Percentiles rank a stretch among this genome's conserved stretches.
These are phyloP conservation scores for Prunella vulgaris DNA, from an alignment of 257 asterid species.

Conservation along the genomic window DNA sequence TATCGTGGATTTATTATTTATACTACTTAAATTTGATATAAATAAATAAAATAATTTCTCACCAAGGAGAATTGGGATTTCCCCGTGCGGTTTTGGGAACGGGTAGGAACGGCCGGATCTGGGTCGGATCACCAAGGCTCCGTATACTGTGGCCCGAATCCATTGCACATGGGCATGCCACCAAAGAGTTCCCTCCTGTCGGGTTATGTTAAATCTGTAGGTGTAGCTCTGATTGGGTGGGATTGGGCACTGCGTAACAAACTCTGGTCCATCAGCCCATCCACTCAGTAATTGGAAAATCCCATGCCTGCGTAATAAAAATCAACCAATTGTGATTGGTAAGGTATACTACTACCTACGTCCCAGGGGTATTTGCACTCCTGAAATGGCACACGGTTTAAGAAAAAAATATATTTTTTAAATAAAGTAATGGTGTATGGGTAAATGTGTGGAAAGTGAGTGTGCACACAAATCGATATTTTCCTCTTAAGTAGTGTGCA, in stretches of 20 bases:
- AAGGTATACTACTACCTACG: too few relatives aligned
- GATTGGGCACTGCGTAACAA: slow-evolving; percentile 62
- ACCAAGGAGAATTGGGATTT: slow-evolving; percentile 62
- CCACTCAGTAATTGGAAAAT: slow-evolving; percentile 49
- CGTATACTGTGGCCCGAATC: slow-evolving; percentile 68
- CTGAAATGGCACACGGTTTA: too few relatives aligned
- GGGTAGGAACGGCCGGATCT: slow-evolving; percentile 51
- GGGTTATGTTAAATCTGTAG: slow-evolving; percentile 44
- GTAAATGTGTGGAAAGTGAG: too few relatives aligned
- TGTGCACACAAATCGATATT: too few relatives aligned
- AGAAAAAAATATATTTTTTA: too few relatives aligned
- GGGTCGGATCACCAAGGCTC: slow-evolving; percentile 65
- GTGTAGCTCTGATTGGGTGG: slow-evolving; percentile 56
- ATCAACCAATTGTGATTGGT: neutral
- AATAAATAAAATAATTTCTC: neutral
- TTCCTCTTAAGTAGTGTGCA: too few relatives aligned
- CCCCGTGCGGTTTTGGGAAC: slow-evolving; percentile 56
- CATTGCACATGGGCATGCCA: slow-evolving; percentile 71
- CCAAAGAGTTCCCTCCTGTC: slow-evolving; percentile 84
- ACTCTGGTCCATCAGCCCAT: slow-evolving; percentile 81
- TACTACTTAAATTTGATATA: too few relatives aligned
- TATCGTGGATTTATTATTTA: too few relatives aligned
- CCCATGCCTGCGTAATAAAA: slow-evolving; percentile 55
- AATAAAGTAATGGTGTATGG: too few relatives aligned
- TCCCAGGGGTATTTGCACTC: too few relatives aligned